phyloP scores from a whole-genome alignment of 371 early-diverging fungal genomes.

The Mortierella sp. region DNA sequence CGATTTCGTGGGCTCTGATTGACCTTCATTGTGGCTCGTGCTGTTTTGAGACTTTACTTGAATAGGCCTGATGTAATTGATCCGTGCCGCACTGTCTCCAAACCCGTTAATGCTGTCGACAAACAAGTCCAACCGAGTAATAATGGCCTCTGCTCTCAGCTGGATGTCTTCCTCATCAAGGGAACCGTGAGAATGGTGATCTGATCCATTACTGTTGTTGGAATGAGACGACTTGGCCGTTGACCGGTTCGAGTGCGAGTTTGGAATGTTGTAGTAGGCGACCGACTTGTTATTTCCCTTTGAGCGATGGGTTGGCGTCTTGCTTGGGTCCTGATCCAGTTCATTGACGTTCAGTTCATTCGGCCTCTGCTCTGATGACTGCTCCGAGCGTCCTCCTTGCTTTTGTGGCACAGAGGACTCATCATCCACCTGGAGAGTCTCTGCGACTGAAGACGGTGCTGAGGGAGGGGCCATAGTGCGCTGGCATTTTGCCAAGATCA shows the following conservation, averaged over 20 bases:
- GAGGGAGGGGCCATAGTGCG: constrained; percentile 29
- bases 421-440: constrained; percentile 20
- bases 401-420: neutral
- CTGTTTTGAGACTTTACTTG: neutral
- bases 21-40: neutral
- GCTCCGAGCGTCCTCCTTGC: neutral
- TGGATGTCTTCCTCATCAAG: constrained; percentile 11
- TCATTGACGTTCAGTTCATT: neutral
- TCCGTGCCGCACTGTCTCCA: constrained; percentile 24
- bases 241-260: constrained; percentile 14
- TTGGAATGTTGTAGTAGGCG: neutral
- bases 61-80: constrained; percentile 28
- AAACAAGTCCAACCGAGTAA: constrained; percentile 43
- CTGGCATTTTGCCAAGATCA: constrained; percentile 39
- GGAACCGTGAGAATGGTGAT: constrained; percentile 1
- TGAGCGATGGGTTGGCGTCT: constrained; percentile 7
- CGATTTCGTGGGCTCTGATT: constrained; percentile 16
- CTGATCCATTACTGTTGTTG: constrained; percentile 1
- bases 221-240: constrained; percentile 17
- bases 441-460: constrained; percentile 29
- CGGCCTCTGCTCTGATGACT: neutral
- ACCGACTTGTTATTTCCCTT: constrained; percentile 11
- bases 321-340: constrained; percentile 3
- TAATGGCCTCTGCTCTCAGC: constrained; percentile 14
- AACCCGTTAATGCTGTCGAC: constrained; percentile 37